A percentile compares a stretch with the other conserved stretches of the same genome.
phyloP scores from a whole-genome alignment of 495 filamentous ascomycete genomes.

The Aspergillus haitiensis region DNA sequence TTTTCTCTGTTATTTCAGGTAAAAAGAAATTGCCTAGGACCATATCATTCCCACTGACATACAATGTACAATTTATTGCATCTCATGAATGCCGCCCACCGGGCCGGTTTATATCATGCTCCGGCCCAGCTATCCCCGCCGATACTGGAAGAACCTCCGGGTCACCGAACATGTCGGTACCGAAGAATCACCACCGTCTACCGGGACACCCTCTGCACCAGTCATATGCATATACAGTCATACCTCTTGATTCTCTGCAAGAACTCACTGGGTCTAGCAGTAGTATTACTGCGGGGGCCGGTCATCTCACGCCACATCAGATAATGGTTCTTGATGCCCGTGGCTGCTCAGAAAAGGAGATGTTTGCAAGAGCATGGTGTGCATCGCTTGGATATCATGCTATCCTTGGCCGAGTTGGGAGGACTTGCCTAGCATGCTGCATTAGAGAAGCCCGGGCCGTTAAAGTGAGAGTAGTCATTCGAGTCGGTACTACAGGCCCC shows the following conservation, averaged over 20 bases:
- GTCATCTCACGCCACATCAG: conserved; percentile 37
- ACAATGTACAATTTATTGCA: conserved; percentile 67
- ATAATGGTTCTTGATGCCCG: conserved; percentile 51
- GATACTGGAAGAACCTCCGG: conserved; percentile 40
- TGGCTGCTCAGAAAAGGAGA: conserved; percentile 58
- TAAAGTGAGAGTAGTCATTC: conserved; percentile 63
- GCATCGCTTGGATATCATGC: conserved; percentile 68
- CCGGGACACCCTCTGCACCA: conserved; percentile 66
- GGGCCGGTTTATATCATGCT: conserved; percentile 32
- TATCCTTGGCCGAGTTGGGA: conserved; percentile 61
- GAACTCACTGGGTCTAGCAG: conserved; percentile 19
- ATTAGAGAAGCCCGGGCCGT: conserved; percentile 69
- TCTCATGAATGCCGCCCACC: conserved; percentile 64
- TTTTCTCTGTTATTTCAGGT: conserved; percentile 45
- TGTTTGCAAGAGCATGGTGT: conserved; percentile 68
- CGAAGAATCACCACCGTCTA: conserved; percentile 29
- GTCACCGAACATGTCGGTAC: conserved; percentile 12
- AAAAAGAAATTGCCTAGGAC: conserved; percentile 37
- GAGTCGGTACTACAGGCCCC: conserved; percentile 45
- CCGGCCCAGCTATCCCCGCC: conserved; percentile 45
- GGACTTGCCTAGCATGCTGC: conserved; percentile 66
- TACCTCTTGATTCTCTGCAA: conserved; percentile 55
- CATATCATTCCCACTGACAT: conserved; percentile 50
- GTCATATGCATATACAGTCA: conserved; percentile 56
- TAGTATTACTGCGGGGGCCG: conserved; percentile 6